A percentile compares a stretch with the other conserved stretches of the same genome.
These are phyloP conservation scores for Nidularia sp. DNA, from an alignment of 768 basidiomycete species.

Conservation along the genomic window DNA sequence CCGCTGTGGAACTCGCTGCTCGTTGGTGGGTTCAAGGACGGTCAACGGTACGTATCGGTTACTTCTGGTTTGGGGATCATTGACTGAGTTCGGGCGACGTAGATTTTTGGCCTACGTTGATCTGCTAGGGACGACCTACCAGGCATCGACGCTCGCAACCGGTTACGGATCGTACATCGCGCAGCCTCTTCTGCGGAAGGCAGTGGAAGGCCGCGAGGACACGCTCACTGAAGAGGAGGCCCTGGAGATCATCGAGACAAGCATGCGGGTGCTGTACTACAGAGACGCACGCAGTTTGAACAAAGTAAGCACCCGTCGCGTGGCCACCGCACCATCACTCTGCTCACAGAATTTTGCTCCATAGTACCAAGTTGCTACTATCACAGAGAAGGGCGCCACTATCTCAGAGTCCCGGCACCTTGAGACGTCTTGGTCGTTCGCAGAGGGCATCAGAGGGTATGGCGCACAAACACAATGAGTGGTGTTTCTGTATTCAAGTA, in stretches of 20 bases:
- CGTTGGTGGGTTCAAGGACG: conserved; percentile 88
- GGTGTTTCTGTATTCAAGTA: neutral
- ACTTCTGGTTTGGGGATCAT: neutral
- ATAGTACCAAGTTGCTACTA: conserved; percentile 93
- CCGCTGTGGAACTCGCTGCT: conserved; percentile 95
- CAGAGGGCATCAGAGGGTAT: conserved; percentile 88
- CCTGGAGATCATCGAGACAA: conserved; percentile 69
- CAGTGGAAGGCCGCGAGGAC: conserved; percentile 80
- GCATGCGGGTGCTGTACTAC: conserved; percentile 94
- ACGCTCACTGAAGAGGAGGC: conserved; percentile 78
- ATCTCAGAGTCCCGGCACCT: conserved; percentile 78
- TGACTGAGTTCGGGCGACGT: conserved; percentile 1
- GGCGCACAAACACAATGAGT: conserved; percentile 83
- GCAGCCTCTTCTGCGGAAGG: conserved; percentile 85
- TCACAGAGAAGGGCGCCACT: conserved; percentile 69
- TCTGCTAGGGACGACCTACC: conserved; percentile 93
- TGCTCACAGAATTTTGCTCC: neutral
- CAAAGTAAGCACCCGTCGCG: conserved; percentile 55
- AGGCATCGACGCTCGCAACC: conserved; percentile 89
- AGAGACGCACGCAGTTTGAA: conserved; percentile 93
- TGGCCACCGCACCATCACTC: too few relatives aligned
- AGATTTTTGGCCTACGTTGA: conserved; percentile 96
- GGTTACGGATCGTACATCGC: conserved; percentile 94
- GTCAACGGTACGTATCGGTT: conserved; percentile 54
- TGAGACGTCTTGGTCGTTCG: conserved; percentile 87